Evolutionary conservation across 352 stramenopile genomes (phyloP), one percentile per base, ranked within the genome.

Genomic region (Hyaloperonospora arabidopsidis): DNA sequence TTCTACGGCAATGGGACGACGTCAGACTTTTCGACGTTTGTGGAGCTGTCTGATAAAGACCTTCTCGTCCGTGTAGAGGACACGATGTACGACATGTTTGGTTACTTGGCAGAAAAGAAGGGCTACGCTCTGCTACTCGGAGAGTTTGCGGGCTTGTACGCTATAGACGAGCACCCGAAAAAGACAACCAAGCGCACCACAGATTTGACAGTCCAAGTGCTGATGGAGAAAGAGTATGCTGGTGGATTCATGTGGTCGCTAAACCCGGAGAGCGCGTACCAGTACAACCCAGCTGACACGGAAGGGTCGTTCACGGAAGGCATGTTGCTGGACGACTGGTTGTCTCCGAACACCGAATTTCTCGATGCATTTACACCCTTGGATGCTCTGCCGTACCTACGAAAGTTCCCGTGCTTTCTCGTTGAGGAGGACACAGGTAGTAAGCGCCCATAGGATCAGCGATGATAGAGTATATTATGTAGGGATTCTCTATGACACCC

Each of bases 31-130:
- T 76, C 54, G 13, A 70, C 55, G 38, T 85, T 72, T 41, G 79
- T 84, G 36, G 77, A 90, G 45, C 61, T 88, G 7, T 67, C 65
- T 3, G 76, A 90, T 59, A 68, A 74, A 17, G 62, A 54, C n/a
- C 61, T 87, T 29, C 64, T 72, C 19, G 62, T 40, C 15, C 67
- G 62, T 10, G 57, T 89, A 8, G 64, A 78, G 12, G 65, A 49
- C 3, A 89, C 81, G 14, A 92, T 89, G 76, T 54, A 69, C 49
- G 62, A 85, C 52, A 92, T 89, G 79, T 92, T 92, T 52, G 79
- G 79, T 0, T 89, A 74, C n/a, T 52, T 92, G 11, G 62, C 67
- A 4, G 57, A 80, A 5, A 73, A 84, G 13, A 74, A 74, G 5
- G 52, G 21, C 0, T 70, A 67, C 23, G 79, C 79, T 2, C 34